Conservation (phyloP, 225 moss, liverwort and hornwort species). For the Anthoceros angustus region DNA sequence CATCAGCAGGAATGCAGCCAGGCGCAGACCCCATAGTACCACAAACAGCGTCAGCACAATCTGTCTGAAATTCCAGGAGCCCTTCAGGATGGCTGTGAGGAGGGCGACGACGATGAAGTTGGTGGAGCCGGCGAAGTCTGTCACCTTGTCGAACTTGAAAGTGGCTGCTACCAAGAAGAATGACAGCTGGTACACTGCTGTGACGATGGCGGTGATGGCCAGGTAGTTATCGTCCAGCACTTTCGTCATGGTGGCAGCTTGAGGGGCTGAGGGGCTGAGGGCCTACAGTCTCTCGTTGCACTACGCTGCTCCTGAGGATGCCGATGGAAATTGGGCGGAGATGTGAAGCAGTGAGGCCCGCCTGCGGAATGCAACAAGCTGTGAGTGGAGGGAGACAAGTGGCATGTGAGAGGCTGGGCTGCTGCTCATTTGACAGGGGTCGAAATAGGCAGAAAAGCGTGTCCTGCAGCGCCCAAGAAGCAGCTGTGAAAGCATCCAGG, state of each 20-base stretch:
- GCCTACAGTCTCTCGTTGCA: too few relatives aligned
- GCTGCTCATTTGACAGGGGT: too few relatives aligned
- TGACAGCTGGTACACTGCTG: slow-evolving; percentile 44
- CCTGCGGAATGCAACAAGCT: too few relatives aligned
- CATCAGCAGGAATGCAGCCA: slow-evolving; percentile 36
- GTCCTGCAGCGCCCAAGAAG: too few relatives aligned
- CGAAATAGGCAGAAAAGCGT: too few relatives aligned
- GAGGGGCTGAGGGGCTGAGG: neutral
- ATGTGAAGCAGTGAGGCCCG: too few relatives aligned
- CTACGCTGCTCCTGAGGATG: too few relatives aligned
- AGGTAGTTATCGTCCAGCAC: slow-evolving; percentile 45
- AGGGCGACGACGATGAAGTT: slow-evolving; percentile 79
- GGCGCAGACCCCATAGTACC: slow-evolving; percentile 34
- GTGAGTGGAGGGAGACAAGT: too few relatives aligned
- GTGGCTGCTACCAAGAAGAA: slow-evolving; percentile 68
- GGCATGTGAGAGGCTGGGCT: too few relatives aligned
- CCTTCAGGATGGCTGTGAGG: slow-evolving; percentile 51
- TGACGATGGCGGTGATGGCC: slow-evolving; percentile 53
- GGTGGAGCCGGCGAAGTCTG: slow-evolving; percentile 70
- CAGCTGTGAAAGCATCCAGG: too few relatives aligned
- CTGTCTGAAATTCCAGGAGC: slow-evolving; percentile 35
- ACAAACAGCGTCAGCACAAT: slow-evolving; percentile 34
- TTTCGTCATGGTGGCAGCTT: slow-evolving; percentile 9
- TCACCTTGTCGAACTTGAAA: slow-evolving; percentile 74
- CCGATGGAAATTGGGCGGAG: too few relatives aligned